Evolutionary conservation across 306 rosid species (phyloP).

Genomic region (Cucumis melo): DNA sequence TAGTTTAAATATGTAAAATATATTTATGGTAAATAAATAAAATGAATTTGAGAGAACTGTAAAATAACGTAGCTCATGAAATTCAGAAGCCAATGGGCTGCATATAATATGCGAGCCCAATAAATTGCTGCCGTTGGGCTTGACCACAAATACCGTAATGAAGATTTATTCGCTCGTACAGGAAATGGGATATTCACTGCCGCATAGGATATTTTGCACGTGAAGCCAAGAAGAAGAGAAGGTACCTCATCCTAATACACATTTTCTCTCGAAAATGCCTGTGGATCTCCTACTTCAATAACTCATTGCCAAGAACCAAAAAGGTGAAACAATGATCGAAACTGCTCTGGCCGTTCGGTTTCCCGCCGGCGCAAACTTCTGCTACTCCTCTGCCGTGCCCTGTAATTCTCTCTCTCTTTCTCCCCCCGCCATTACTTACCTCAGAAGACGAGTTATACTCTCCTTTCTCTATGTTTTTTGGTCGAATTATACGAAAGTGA

Average conservation of each 20-base stretch:
- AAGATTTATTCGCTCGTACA: background rate
- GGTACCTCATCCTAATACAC: background rate
- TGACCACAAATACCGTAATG: background rate
- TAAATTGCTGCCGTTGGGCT: background rate
- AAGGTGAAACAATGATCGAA: slow-evolving; percentile 35
- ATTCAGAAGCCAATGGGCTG: background rate
- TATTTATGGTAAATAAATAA: too few species aligned
- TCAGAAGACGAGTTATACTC: background rate
- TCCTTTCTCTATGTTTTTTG: background rate
- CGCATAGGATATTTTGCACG: slow-evolving; percentile 1
- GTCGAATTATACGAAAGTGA: background rate
- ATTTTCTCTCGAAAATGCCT: background rate
- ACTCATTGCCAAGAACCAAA: background rate
- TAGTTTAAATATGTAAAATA: too few species aligned
- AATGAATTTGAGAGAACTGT: too few species aligned
- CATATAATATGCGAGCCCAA: background rate
- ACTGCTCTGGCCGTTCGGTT: slow-evolving; percentile 60
- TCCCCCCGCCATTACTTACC: background rate
- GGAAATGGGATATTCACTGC: background rate
- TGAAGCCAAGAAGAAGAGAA: background rate
- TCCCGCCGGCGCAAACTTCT: slow-evolving; percentile 33
- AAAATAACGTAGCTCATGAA: too few species aligned
- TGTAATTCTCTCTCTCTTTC: slow-evolving; percentile 24
- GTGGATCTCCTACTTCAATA: slow-evolving; percentile 5
- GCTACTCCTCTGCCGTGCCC: slow-evolving; percentile 25